Percentiles rank a stretch among this genome's conserved stretches.
Evolutionary conservation across 179 eudicot species (phyloP).

Genomic region (Beta macrorhiza): DNA sequence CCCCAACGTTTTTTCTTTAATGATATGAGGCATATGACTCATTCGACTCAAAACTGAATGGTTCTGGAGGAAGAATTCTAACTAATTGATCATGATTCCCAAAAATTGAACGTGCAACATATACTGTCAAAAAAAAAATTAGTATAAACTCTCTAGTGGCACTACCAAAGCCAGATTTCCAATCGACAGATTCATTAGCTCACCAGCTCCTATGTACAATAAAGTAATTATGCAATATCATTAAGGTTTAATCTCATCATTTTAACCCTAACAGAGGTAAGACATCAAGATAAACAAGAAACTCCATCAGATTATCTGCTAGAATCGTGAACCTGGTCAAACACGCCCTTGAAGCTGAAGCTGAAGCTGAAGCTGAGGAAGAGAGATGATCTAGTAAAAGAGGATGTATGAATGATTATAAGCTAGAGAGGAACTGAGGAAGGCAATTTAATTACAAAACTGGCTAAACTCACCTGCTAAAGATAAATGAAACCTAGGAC

Average conservation of each 20-base stretch:
- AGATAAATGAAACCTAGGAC: constrained; percentile 9
- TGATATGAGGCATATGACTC: no score
- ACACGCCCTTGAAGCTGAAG: neutral
- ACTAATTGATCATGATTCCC: no score
- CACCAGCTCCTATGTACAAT: neutral
- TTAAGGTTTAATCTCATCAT: neutral
- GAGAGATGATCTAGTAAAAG: neutral
- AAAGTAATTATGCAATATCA: neutral
- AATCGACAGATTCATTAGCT: no score
- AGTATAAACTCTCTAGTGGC: no score
- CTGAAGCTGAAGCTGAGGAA: neutral
- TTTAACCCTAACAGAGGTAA: neutral
- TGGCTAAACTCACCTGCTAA: constrained; percentile 22
- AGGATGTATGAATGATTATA: neutral
- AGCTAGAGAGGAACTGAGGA: neutral
- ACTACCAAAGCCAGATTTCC: neutral
- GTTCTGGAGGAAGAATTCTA: no score
- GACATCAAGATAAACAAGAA: neutral
- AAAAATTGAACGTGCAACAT: no score
- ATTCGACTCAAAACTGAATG: no score
- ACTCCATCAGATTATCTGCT: neutral
- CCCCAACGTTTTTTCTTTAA: no score
- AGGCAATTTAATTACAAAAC: constrained; percentile 30
- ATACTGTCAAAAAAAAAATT: no score
- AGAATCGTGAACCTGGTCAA: neutral